Percentiles rank a stretch among this genome's conserved stretches.
Evolutionary conservation across 805 yeast genomes (phyloP).

Genomic region (Pichia nakasei): DNA sequence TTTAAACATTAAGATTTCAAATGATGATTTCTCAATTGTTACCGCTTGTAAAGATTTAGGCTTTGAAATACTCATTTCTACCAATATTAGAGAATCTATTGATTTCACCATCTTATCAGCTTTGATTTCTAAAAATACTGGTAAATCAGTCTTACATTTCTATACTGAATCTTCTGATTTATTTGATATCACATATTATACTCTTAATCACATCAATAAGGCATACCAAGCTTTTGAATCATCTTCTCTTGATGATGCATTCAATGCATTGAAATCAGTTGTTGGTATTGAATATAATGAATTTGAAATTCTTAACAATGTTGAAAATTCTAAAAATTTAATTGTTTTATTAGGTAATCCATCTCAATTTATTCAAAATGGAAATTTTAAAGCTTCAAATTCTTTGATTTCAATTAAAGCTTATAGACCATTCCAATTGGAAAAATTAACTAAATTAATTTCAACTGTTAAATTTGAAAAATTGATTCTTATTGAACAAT

Average conservation of each 20-base stretch:
- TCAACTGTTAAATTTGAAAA: conserved; percentile 39
- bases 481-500: conserved; percentile 62
- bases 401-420: conserved; percentile 51
- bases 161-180: conserved; percentile 25
- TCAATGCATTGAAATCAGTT: conserved; percentile 23
- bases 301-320: conserved; percentile 28
- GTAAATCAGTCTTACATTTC: conserved; percentile 65
- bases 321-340: conserved; percentile 27
- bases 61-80: conserved; percentile 60
- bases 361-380: conserved; percentile 9
- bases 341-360: conserved; percentile 59
- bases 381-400: conserved; percentile 16
- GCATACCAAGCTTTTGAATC: conserved; percentile 19
- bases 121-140: conserved; percentile 39
- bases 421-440: conserved; percentile 65
- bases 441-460: conserved; percentile 35
- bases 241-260: conserved; percentile 24
- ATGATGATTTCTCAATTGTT: conserved; percentile 58
- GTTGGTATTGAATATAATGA: conserved; percentile 27
- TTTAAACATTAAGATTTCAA: conserved; percentile 50
- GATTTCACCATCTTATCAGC: conserved; percentile 51
- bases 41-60: conserved; percentile 69
- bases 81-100: conserved; percentile 39
- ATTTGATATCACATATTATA: conserved; percentile 4
- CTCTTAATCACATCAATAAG: conserved; percentile 7